Evolutionary conservation across 257 asterid genomes (phyloP).

Genomic region (Nicotiana undulata): DNA sequence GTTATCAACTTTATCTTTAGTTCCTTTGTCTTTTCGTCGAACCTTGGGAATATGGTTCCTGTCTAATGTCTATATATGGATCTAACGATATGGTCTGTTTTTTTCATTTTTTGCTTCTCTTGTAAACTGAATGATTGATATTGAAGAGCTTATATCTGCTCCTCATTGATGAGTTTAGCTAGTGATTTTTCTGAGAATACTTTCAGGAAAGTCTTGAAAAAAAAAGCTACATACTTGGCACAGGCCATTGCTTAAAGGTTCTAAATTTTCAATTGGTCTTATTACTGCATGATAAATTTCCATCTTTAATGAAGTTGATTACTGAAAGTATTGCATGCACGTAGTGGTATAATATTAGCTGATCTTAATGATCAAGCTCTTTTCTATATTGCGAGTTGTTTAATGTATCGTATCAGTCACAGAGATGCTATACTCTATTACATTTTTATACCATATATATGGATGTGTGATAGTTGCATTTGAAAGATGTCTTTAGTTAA

Average conservation of each 20-base stretch:
- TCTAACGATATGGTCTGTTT: background rate
- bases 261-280: too few relatives aligned
- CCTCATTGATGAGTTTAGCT: background rate
- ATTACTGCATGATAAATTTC: too few relatives aligned
- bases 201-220: background rate
- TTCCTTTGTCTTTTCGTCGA: background rate
- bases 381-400: background rate
- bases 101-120: background rate
- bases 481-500: background rate
- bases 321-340: too few relatives aligned
- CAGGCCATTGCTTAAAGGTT: too few relatives aligned
- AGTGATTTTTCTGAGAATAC: background rate
- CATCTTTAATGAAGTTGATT: too few relatives aligned
- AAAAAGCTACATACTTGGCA: background rate
- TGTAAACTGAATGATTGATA: background rate
- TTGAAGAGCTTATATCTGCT: background rate
- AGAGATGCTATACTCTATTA: background rate
- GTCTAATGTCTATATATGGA: background rate
- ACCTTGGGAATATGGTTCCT: background rate
- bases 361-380: background rate
- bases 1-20: background rate
- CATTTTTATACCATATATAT: background rate
- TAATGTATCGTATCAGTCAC: background rate
- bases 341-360: background rate
- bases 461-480: background rate